Evolutionary conservation across 2,329 filamentous ascomycete genomes (phyloP).

Genomic region (Aspergillus eucalypticola): DNA sequence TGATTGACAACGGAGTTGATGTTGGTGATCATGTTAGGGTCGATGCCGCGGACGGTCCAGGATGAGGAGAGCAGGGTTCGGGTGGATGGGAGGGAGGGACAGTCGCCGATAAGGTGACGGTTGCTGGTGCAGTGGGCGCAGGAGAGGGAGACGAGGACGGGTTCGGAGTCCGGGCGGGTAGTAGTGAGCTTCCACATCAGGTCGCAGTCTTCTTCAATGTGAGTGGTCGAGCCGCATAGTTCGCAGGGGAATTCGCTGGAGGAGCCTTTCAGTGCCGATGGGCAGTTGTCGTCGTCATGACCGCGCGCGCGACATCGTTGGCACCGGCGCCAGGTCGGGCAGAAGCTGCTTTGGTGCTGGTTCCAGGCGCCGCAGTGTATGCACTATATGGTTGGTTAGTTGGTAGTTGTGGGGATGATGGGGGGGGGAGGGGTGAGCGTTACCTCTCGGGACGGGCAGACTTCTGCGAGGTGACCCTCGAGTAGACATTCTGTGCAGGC

Average conservation of each 20-base stretch:
- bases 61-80: conserved; percentile 34
- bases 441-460: conserved; percentile 48
- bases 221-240: conserved; percentile 58
- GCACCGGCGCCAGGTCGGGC: conserved; percentile 45
- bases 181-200: conserved; percentile 55
- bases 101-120: conserved; percentile 48
- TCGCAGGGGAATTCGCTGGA: conserved; percentile 58
- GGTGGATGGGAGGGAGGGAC: conserved; percentile 31
- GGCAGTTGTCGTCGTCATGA: conserved; percentile 55
- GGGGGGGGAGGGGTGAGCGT: conserved; percentile 16
- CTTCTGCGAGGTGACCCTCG: conserved; percentile 45
- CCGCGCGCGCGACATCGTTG: conserved; percentile 64
- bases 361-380: conserved; percentile 46
- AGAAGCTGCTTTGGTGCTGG: conserved; percentile 42
- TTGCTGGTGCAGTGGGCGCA: conserved; percentile 47
- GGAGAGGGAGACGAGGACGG: conserved; percentile 45
- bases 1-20: conserved; percentile 31
- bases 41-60: conserved; percentile 42
- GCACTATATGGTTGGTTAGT: conserved; percentile 32
- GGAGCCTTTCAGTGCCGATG: conserved; percentile 60
- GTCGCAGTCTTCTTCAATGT: conserved; percentile 62
- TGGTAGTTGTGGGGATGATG: neutral
- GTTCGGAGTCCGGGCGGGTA: conserved; percentile 24
- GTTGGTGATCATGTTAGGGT: conserved; percentile 41
- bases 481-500: conserved; percentile 46